Evolutionary conservation across 179 eudicot species (phyloP), one percentile per base, ranked within the genome.

Genomic region (Heliamphora pulchella): DNA sequence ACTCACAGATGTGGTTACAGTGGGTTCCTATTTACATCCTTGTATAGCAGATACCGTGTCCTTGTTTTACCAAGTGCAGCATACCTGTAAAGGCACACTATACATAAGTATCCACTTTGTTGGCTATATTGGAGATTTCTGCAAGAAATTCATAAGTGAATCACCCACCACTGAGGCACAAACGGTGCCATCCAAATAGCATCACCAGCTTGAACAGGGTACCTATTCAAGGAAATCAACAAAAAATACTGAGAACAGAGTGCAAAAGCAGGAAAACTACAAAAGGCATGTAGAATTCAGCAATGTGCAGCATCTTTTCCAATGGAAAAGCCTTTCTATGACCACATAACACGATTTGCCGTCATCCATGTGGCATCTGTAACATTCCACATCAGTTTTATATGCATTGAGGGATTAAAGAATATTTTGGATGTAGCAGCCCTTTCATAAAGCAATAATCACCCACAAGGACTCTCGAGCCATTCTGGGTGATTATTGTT

Each of bases 111-210:
- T 69, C 75, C 55, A 17, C 59, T 65, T 8, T 44, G 68, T 64
- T 17, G 51, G 8, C 58, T 73, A 53, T 10, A 75, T 63, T 78
- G 20, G 74, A 48, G 62, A 72, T 57, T 46, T 71, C 44, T 10
- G 18, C n/a, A 75, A 51, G 55, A 66, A 72, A 65, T 0, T 2
- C 20, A 43, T 11, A 46, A 8, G 51, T 78, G 48, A 22, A 13
- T 71, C 61, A 80, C 95, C 81, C 81, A 95, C 99, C 99, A 96
- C 78, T 96, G 99, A 62, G 99, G 97, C 83, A 96, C 98, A 90
- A 96, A 96, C 13, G 99, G 99, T 6, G 99, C 98, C 99, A 96
- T 96, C 98, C 98, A 96, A 78, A 96, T 92, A 58, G 92, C 90
- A 85, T 96, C 99, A 53, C 99, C 99, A 44, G 97, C 87, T 89